Evolutionary conservation across 768 basidiomycete species (phyloP).

Genomic region (Tylopilus balloui): DNA sequence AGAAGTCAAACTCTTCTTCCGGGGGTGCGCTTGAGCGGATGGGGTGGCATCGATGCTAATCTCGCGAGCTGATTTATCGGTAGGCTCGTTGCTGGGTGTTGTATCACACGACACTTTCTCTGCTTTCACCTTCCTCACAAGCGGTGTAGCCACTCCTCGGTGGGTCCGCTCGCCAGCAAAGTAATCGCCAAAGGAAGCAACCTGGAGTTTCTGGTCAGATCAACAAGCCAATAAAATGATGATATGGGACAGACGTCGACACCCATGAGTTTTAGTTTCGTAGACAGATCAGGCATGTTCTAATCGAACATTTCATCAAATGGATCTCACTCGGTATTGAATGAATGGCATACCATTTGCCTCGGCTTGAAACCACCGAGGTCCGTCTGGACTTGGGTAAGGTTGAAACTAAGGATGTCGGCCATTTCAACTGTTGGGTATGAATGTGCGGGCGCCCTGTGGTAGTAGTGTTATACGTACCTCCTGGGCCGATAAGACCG

Average conservation of each 20-base stretch:
- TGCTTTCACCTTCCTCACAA: neutral
- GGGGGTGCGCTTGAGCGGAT: neutral
- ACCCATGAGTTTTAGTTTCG: conserved; percentile 59
- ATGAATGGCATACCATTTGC: conserved; percentile 35
- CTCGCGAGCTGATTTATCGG: neutral
- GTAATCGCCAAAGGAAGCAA: conserved; percentile 71
- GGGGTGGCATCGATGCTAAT: conserved; percentile 22
- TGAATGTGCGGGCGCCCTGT: neutral
- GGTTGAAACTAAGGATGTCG: conserved; percentile 67
- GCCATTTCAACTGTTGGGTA: conserved; percentile 56
- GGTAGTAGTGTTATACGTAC: conserved; percentile 14
- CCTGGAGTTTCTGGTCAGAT: conserved; percentile 23
- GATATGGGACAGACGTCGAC: conserved; percentile 39
- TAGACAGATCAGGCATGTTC: conserved; percentile 65
- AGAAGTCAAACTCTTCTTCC: neutral
- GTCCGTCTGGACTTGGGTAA: conserved; percentile 49
- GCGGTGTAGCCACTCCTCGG: neutral
- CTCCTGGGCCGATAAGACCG: conserved; percentile 71
- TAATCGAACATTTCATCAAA: conserved; percentile 1
- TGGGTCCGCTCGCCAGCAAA: conserved; percentile 51
- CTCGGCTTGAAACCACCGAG: conserved; percentile 39
- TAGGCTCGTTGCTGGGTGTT: neutral
- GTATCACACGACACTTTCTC: neutral
- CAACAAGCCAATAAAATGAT: neutral
- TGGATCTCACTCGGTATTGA: neutral